Evolutionary conservation across 2,329 filamentous ascomycete genomes (phyloP), one percentile per base, ranked within the genome.

Genomic region (Davidsoniella virescens): DNA sequence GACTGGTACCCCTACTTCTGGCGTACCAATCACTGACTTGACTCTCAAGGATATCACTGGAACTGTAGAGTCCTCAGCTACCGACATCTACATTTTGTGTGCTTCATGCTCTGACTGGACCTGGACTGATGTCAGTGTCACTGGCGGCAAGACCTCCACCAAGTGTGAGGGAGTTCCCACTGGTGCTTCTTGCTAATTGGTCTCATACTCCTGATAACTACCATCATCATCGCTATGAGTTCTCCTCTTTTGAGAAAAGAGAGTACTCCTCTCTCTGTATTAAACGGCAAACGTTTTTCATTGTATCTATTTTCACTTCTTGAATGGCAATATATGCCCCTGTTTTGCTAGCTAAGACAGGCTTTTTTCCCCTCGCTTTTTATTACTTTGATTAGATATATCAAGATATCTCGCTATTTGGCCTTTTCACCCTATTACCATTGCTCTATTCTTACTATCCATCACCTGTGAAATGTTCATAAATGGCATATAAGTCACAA

Each of bases 1-100:
- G 3, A 67, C 63, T 6, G 70, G 69, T 16, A 60, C n/a, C 0
- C 67, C 70, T 9, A 71, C 67, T 36, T 56, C 57, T 23, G 70
- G 71, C 36, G 69, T 75, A n/a, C 71, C 70, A n/a, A 73, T 75
- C 59, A 74, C 71, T 7, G 67, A 64, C 6, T 55, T 75, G 5
- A 67, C 63, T 1, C 58, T 75, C 45, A 59, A 63, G 43, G 59
- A 64, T 50, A 63, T 75, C 52, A 64, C 57, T 2, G 71, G 71
- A 25, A 62, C 63, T 3, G 70, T 74, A 44, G 52, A 59, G 33
- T 59, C 59, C 2, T 55, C 55, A 6, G 69, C 57, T n/a, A 65
- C 61, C 17, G 60, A 70, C 47, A 60, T 75, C 54, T 72, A 72
- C 57, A 71, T 78, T 51, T 67, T 76, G 14, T 78, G 75, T 56